Conservation (phyloP, 176 grass and related monocot genomes). For the Juncus inflexus region DNA sequence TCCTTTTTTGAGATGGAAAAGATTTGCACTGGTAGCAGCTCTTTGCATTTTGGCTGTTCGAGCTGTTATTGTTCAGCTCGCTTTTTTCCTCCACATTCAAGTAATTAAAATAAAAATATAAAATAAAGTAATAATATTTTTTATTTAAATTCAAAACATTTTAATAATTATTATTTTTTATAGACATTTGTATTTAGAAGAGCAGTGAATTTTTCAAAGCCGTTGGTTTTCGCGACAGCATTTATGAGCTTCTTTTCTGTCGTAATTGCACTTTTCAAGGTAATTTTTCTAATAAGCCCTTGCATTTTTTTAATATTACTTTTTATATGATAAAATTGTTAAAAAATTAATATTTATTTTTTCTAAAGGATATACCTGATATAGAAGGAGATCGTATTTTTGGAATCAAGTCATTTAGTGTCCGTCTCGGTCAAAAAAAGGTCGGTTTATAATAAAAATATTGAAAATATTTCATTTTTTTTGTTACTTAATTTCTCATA, state of each 20-base stretch:
- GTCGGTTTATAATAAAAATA: slow-evolving; percentile 32
- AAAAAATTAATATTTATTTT: background rate
- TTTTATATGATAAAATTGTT: background rate
- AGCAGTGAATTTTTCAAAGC: slow-evolving; percentile 55
- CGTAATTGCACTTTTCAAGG: slow-evolving; percentile 99
- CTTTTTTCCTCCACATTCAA: slow-evolving; percentile 98
- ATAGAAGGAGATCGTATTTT: slow-evolving; percentile 90
- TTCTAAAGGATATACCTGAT: slow-evolving; percentile 84
- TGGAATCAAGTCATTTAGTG: slow-evolving; percentile 84
- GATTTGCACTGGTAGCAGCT: slow-evolving; percentile 89
- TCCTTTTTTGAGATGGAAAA: slow-evolving; percentile 86
- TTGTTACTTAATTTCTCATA: background rate
- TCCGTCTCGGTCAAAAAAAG: slow-evolving; percentile 73
- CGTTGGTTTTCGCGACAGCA: slow-evolving; percentile 84
- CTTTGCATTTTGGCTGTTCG: slow-evolving; percentile 84
- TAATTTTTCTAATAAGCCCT: slow-evolving; percentile 16
- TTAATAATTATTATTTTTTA: slow-evolving; percentile 17
- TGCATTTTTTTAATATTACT: background rate
- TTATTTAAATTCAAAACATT: background rate
- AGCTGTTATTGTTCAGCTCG: slow-evolving; percentile 92
- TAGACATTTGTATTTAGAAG: slow-evolving; percentile 96
- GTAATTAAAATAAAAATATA: slow-evolving; percentile 21
- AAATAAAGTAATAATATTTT: background rate
- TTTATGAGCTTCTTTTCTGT: slow-evolving; percentile 99
- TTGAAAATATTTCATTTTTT: background rate